These are phyloP conservation scores for Apostasia shenzhenica DNA, from an alignment of 106 monocot species.

Conservation along the genomic window DNA sequence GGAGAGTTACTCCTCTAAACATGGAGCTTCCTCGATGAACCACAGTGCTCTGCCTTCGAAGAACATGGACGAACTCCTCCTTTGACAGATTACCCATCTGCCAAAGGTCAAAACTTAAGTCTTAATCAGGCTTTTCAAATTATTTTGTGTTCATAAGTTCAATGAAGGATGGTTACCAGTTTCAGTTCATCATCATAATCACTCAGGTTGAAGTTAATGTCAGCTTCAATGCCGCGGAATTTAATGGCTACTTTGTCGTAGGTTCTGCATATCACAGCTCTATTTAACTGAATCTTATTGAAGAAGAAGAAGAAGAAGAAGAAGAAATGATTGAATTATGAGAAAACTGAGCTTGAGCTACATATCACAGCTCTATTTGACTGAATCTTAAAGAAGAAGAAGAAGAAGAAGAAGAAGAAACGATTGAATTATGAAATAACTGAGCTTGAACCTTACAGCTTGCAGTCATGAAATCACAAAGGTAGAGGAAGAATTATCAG, in stretches of 20 bases:
- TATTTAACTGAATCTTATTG: too few species aligned
- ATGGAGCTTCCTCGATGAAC: constrained; percentile 92
- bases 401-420: not conserved
- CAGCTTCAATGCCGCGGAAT: constrained; percentile 52
- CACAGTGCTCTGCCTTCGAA: constrained; percentile 91
- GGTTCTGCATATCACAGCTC: constrained; percentile 17
- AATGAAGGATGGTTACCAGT: constrained; percentile 20
- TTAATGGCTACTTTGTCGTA: constrained; percentile 62
- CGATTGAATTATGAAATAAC: too few species aligned
- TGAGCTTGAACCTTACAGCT: too few species aligned
- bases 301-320: too few species aligned
- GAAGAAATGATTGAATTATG: too few species aligned
- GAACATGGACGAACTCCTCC: constrained; percentile 91
- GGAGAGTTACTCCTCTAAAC: constrained; percentile 91
- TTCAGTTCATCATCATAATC: constrained; percentile 60
- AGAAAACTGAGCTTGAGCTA: too few species aligned
- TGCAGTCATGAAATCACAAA: too few species aligned
- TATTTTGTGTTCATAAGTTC: too few species aligned
- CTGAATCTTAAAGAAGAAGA: too few species aligned
- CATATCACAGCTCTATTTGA: too few species aligned
- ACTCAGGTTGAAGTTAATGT: constrained; percentile 55
- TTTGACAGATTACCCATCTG: constrained; percentile 83
- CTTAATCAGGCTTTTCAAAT: too few species aligned
- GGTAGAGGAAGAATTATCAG: too few species aligned
- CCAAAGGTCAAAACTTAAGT: not conserved